Conservation (phyloP, 1,284 basidiomycete genomes). For the Athelia sp. region DNA sequence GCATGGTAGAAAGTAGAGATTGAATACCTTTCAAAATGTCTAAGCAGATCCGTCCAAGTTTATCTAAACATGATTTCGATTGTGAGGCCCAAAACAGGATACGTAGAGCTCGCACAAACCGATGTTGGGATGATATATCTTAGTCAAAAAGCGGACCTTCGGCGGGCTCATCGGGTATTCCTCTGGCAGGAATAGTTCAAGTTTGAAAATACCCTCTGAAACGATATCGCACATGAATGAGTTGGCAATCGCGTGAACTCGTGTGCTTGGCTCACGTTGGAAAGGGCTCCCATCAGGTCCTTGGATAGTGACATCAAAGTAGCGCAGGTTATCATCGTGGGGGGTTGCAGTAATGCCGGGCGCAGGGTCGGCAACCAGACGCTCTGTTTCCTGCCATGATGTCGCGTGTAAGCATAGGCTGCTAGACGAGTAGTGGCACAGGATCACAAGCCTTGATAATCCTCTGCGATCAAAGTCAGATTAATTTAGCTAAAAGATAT, state of each 20-base stretch:
- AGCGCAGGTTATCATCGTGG: slow-evolving; percentile 96
- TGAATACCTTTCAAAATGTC: slow-evolving; percentile 89
- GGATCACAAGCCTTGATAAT: slow-evolving; percentile 35
- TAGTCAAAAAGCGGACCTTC: slow-evolving; percentile 97
- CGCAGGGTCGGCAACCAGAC: slow-evolving; percentile 92
- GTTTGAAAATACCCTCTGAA: slow-evolving; percentile 86
- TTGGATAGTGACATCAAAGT: slow-evolving; percentile 97
- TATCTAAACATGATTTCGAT: slow-evolving; percentile 52
- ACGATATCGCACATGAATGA: neutral
- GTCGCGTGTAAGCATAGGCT: neutral
- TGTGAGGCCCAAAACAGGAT: no score
- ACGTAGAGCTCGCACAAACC: slow-evolving; percentile 21
- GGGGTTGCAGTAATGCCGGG: slow-evolving; percentile 92
- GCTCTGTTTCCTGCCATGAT: slow-evolving; percentile 83
- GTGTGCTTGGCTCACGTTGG: slow-evolving; percentile 59
- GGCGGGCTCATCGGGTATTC: slow-evolving; percentile 99
- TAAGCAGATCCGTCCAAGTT: slow-evolving; percentile 95
- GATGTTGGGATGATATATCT: slow-evolving; percentile 99
- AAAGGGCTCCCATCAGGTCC: slow-evolving; percentile 95
- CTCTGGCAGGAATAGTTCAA: slow-evolving; percentile 96
- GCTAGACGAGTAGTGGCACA: neutral
- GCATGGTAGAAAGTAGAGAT: neutral
- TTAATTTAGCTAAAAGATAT: neutral
- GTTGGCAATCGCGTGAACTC: neutral
- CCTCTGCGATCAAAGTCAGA: slow-evolving; percentile 23